These are phyloP conservation scores for Solanum chilense DNA, from an alignment of 257 asterid genomes.

Conservation along the genomic window DNA sequence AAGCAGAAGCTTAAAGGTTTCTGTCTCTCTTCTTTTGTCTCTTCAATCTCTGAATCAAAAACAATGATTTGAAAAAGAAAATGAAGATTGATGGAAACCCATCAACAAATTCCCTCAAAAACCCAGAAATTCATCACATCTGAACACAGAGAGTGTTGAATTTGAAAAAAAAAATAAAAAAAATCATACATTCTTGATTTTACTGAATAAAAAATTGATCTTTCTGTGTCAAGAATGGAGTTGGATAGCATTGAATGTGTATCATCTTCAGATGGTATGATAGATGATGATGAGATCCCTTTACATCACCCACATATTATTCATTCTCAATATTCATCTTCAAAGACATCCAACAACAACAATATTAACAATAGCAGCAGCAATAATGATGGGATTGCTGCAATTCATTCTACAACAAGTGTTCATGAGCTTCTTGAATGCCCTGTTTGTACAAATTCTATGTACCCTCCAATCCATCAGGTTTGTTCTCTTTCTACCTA, in stretches of 20 bases:
- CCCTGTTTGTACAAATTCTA: neutral
- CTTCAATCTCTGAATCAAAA: constrained; percentile 5
- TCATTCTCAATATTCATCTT: constrained; percentile 25
- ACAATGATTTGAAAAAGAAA: neutral
- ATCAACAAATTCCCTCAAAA: neutral
- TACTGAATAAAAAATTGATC: neutral
- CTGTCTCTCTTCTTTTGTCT: neutral
- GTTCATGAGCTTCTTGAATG: constrained; percentile 41
- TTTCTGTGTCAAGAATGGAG: constrained; percentile 24
- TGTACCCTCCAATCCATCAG: constrained; percentile 3
- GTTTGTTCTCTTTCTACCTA: constrained; percentile 32
- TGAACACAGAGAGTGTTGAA: neutral
- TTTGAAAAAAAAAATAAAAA: neutral
- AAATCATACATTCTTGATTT: neutral
- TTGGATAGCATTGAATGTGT: constrained; percentile 43
- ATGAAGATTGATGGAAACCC: neutral
- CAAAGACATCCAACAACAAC: constrained; percentile 20
- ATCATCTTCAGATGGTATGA: constrained; percentile 26
- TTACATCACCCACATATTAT: constrained; percentile 6
- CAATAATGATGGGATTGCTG: constrained; percentile 13
- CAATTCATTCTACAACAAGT: constrained; percentile 33
- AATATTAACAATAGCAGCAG: constrained; percentile 1
- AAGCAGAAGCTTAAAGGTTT: neutral
- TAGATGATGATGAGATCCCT: constrained; percentile 43
- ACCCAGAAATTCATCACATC: neutral